Percentiles rank a stretch among this genome's conserved stretches.
These are phyloP conservation scores for Diplodia seriata DNA, from an alignment of 2,329 filamentous ascomycete species.

Conservation along the genomic window DNA sequence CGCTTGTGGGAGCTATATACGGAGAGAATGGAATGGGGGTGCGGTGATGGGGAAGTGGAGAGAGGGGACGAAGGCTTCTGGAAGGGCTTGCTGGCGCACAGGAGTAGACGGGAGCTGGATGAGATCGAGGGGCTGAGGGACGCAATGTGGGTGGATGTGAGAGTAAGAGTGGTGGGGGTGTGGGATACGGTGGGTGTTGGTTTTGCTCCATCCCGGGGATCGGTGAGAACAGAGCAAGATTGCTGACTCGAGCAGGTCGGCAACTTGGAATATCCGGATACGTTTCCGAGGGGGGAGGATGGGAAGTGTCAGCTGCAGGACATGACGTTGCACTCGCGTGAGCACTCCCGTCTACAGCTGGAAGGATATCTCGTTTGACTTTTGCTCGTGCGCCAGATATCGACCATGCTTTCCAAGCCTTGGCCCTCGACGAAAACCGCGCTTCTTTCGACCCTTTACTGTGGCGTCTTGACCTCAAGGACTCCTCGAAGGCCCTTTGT, in stretches of 20 bases:
- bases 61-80: background rate
- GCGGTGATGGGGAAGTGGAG: background rate
- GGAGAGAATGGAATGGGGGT: background rate
- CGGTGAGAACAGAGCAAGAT: background rate
- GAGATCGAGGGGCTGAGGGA: constrained; percentile 23
- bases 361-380: background rate
- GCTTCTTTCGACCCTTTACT: constrained; percentile 59
- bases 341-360: background rate
- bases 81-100: constrained; percentile 1
- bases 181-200: constrained; percentile 52
- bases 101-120: constrained; percentile 6
- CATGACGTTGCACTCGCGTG: constrained; percentile 15
- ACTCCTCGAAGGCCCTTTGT: background rate
- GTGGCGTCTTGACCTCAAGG: constrained; percentile 53
- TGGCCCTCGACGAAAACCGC: constrained; percentile 62
- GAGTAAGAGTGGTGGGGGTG: constrained; percentile 55
- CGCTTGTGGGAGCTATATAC: constrained; percentile 35
- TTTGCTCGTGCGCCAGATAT: constrained; percentile 40
- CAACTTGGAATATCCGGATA: background rate
- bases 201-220: background rate
- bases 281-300: constrained; percentile 27
- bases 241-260: background rate
- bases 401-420: constrained; percentile 63
- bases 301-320: constrained; percentile 25
- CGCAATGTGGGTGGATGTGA: constrained; percentile 18